Percentiles rank a stretch among this genome's conserved stretches.
Evolutionary conservation across 306 rosid genomes (phyloP).

Genomic region (Acacia crassicarpa): DNA sequence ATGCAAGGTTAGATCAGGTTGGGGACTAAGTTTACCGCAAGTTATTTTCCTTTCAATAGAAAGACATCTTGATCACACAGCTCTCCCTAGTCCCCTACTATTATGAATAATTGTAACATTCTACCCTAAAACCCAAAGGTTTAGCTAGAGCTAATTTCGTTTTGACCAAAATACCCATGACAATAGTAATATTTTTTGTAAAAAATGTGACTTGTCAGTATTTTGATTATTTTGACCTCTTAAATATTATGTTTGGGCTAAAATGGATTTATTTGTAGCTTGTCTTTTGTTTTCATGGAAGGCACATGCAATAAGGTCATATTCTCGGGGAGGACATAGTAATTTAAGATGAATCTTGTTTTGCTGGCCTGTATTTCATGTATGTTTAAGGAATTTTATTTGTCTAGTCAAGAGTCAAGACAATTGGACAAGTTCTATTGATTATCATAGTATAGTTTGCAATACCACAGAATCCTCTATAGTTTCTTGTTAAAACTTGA

Average conservation of each 20-base stretch:
- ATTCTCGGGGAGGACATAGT: neutral
- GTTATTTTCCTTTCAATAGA: neutral
- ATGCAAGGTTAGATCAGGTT: neutral
- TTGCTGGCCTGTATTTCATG: conserved; percentile 4
- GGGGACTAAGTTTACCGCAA: neutral
- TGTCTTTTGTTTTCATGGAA: neutral
- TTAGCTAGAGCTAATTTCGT: neutral
- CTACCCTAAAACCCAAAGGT: neutral
- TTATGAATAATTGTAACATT: neutral
- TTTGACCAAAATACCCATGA: neutral
- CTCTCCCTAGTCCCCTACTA: neutral
- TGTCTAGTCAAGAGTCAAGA: neutral
- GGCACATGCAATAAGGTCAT: neutral
- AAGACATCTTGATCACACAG: neutral
- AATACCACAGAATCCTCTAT: neutral
- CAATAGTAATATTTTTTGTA: neutral
- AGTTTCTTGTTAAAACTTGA: neutral
- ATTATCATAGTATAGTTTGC: neutral
- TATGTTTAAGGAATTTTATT: neutral
- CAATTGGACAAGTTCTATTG: neutral
- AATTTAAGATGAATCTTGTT: neutral
- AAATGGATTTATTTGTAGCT: neutral
- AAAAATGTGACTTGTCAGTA: neutral
- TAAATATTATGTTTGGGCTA: neutral
- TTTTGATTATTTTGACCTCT: neutral